phyloP scores from a whole-genome alignment of 495 filamentous ascomycete species.

The Penicillium robsamsonii region DNA sequence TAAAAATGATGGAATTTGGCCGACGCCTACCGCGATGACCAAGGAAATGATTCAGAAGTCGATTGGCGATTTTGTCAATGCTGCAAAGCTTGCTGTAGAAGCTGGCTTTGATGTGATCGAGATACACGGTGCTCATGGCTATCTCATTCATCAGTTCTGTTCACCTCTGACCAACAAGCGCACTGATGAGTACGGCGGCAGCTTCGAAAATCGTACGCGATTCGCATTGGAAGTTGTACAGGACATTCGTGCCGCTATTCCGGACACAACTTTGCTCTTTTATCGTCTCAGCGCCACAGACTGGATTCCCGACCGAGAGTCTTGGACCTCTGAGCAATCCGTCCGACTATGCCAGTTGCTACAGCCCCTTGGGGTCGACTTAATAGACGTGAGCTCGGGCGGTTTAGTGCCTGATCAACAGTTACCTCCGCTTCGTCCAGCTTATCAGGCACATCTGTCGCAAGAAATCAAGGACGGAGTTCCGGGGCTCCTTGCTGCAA shows the following conservation, averaged over 20 bases:
- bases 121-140: slow-evolving; percentile 58
- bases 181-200: slow-evolving; percentile 60
- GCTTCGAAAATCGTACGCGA: slow-evolving; percentile 57
- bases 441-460: not conserved
- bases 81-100: slow-evolving; percentile 50
- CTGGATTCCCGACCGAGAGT: not conserved
- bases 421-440: not conserved
- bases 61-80: slow-evolving; percentile 43
- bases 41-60: slow-evolving; percentile 55
- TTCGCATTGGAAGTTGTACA: slow-evolving; percentile 55
- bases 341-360: not conserved
- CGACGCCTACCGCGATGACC: slow-evolving; percentile 24
- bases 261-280: not conserved
- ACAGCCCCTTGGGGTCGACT: not conserved
- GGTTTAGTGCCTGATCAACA: not conserved
- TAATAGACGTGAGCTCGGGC: not conserved
- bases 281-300: not conserved
- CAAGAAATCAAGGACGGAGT: not conserved
- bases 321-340: not conserved
- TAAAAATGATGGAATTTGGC: slow-evolving; percentile 27
- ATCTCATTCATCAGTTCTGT: slow-evolving; percentile 59
- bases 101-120: slow-evolving; percentile 54
- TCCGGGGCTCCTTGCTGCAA: not conserved
- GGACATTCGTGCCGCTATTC: slow-evolving; percentile 37
- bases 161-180: slow-evolving; percentile 57